phyloP scores from a whole-genome alignment of 2,329 filamentous ascomycete genomes.

The Exophiala calicioides region DNA sequence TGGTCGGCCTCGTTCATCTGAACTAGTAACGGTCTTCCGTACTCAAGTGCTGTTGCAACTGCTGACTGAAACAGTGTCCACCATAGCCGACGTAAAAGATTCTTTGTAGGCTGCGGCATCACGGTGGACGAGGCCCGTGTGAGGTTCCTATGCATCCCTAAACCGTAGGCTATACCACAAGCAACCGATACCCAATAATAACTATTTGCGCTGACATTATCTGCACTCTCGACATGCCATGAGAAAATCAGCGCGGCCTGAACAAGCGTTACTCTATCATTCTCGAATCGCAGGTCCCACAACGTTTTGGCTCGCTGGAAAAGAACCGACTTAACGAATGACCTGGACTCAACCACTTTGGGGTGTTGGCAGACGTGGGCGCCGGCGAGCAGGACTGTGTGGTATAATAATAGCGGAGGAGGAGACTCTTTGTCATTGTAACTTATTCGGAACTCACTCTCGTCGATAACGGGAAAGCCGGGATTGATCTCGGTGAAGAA shows the following conservation, averaged over 20 bases:
- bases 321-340: conserved; percentile 51
- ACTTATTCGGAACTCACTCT: conserved; percentile 54
- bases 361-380: conserved; percentile 49
- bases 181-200: conserved; percentile 58
- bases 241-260: conserved; percentile 57
- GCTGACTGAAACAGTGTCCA: conserved; percentile 48
- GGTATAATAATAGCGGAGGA: conserved; percentile 52
- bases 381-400: conserved; percentile 55
- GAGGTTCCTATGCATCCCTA: conserved; percentile 56
- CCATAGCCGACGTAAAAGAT: conserved; percentile 48
- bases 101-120: conserved; percentile 43
- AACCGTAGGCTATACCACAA: conserved; percentile 53
- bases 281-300: conserved; percentile 56
- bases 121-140: conserved; percentile 36
- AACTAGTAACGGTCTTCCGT: conserved; percentile 56
- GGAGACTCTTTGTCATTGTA: conserved; percentile 50
- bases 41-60: conserved; percentile 46
- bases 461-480: conserved; percentile 56
- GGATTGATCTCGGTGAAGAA: conserved; percentile 56
- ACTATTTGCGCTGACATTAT: conserved; percentile 57
- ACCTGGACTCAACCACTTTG: conserved; percentile 39
- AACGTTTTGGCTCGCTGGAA: conserved; percentile 56
- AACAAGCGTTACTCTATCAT: conserved; percentile 55
- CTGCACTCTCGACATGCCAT: conserved; percentile 58
- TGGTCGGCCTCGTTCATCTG: conserved; percentile 31